Percentiles rank a stretch among this genome's conserved stretches.
These are phyloP conservation scores for Penstemon newberryi DNA, from an alignment of 257 asterid species.

Conservation along the genomic window DNA sequence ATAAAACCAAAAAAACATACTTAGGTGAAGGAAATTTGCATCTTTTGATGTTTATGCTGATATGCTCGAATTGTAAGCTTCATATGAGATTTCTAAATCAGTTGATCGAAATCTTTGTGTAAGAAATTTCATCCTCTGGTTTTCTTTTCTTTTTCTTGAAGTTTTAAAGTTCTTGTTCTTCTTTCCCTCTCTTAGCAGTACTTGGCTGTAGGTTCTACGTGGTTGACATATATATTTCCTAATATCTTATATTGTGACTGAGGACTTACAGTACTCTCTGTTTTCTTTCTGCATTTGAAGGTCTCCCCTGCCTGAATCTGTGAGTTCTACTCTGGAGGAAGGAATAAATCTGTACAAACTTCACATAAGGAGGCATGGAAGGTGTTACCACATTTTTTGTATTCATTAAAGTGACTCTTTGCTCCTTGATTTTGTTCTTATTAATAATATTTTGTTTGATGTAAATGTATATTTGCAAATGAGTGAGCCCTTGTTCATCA, in stretches of 20 bases:
- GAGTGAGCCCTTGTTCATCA: constrained; percentile 7
- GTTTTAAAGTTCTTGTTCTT: neutral
- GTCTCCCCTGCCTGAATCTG: constrained; percentile 70
- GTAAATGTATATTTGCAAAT: constrained; percentile 10
- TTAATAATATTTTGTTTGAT: neutral
- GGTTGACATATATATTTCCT: constrained; percentile 19
- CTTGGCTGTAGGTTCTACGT: neutral
- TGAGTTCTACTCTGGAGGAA: constrained; percentile 75
- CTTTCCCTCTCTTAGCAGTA: constrained; percentile 3
- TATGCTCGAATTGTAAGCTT: neutral
- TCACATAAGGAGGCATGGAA: constrained; percentile 68
- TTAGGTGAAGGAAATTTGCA: too few species aligned
- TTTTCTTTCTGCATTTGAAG: constrained; percentile 49
- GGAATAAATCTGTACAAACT: constrained; percentile 76
- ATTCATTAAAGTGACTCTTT: constrained; percentile 5
- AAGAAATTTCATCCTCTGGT: neutral
- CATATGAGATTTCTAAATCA: constrained; percentile 7
- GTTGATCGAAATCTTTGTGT: neutral
- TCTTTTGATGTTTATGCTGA: too few species aligned
- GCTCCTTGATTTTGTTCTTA: constrained; percentile 8
- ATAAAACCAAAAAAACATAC: too few species aligned
- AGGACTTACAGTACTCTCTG: constrained; percentile 29
- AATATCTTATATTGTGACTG: constrained; percentile 14
- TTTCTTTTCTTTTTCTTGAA: neutral
- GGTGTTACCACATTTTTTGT: constrained; percentile 38